phyloP scores from a whole-genome alignment of 305 asterid species.

The Andrographis paniculata region DNA sequence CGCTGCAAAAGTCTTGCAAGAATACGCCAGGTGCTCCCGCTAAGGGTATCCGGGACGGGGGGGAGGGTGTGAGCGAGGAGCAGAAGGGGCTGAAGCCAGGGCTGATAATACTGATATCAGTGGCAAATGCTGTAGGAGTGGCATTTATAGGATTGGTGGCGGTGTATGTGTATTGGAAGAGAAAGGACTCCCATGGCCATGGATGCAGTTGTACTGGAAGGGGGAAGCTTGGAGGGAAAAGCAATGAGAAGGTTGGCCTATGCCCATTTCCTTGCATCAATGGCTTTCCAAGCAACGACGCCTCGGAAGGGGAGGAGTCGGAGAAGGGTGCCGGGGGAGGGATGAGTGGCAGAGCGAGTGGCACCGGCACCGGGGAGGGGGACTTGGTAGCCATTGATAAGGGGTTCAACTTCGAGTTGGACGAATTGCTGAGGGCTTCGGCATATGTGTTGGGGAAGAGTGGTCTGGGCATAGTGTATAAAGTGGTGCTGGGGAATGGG shows the following conservation, averaged over 20 bases:
- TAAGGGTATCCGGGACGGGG: conserved; percentile 21
- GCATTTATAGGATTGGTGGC: conserved; percentile 37
- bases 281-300: conserved; percentile 42
- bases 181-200: conserved; percentile 36
- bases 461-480: conserved; percentile 86
- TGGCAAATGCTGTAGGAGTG: conserved; percentile 37
- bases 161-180: conserved; percentile 36
- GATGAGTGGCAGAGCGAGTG: conserved; percentile 4
- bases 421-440: conserved; percentile 86
- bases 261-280: conserved; percentile 52
- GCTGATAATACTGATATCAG: conserved; percentile 52
- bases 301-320: conserved; percentile 27
- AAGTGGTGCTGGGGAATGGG: conserved; percentile 92
- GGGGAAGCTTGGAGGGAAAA: conserved; percentile 30
- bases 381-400: conserved; percentile 89
- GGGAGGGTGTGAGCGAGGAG: conserved; percentile 21
- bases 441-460: conserved; percentile 96
- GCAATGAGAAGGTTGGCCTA: conserved; percentile 32
- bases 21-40: conserved; percentile 34
- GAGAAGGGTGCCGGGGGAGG: conserved; percentile 6
- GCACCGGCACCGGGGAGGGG: conserved; percentile 63
- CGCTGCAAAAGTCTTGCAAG: conserved; percentile 66
- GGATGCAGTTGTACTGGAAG: conserved; percentile 94
- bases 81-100: conserved; percentile 70
- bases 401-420: conserved; percentile 75